Evolutionary conservation across 306 rosid species (phyloP), one percentile per base, ranked within the genome.

Genomic region (Medicago arabica): DNA sequence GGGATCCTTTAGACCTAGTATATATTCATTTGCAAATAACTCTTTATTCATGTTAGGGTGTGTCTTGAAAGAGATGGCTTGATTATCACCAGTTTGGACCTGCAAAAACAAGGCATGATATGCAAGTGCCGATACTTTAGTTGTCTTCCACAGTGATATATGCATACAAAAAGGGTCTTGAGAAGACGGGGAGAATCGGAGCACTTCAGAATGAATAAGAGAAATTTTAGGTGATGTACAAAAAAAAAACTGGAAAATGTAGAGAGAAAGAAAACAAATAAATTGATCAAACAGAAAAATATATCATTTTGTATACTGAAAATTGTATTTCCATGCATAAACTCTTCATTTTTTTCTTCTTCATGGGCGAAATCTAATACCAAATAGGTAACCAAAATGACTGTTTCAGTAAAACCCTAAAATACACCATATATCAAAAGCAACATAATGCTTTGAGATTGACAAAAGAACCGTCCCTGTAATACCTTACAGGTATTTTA

Each of bases 31-130:
- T 67, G 98, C 85, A 79, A 96, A 96, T 72, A 96, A 78, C 67
- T 96, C 99, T 85, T 96, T 96, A 80, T 90, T 96, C 92, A 92
- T 91, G 81, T 90, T 96, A 75, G 99, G 99, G 80, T 95, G 99
- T 69, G 99, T 90, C 90, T 95, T 95, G 92, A 92, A 95, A 82
- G 87, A 85, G 84, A 90, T 69, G 76, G 93, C 87, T 12, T 93
- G 93, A 85, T 89, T 90, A 11, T 87, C 96, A 70, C 96, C 93
- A 51, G 93, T 95, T 77, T 86, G 93, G 69, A 95, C 89, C 97
- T 95, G 90, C 72, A 76, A 84, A 85, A 69, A 75, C 61, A 82
- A 80, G 74, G 14, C 65, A 82, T 41, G 41, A 67, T 68, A 67
- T 59, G 19, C 31, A 46, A 73, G 63, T 0, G 41, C 16, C 12